Conservation (phyloP, 129 eudicot genomes). For the Deinandra increscens region DNA sequence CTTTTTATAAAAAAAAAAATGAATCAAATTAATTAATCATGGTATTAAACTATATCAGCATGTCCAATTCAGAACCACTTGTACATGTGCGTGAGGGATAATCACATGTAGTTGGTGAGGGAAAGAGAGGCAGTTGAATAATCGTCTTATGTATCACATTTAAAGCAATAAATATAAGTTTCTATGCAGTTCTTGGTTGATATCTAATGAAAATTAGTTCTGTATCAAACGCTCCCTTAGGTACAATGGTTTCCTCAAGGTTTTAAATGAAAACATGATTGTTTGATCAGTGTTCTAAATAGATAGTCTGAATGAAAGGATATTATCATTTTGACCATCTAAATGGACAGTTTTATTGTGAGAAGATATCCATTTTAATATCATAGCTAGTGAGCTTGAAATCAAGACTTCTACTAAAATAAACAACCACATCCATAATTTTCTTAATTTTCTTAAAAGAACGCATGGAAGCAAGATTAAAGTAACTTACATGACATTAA, state of each 20-base stretch:
- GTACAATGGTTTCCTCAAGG: background rate
- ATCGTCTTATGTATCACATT: no score
- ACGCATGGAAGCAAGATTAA: background rate
- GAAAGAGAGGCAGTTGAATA: no score
- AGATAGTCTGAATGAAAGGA: background rate
- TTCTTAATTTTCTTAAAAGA: background rate
- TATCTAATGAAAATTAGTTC: no score
- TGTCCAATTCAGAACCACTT: no score
- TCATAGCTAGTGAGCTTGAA: background rate
- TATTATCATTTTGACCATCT: background rate
- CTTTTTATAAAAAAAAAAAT: background rate
- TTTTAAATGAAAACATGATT: background rate
- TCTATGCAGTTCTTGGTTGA: no score
- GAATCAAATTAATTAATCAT: background rate
- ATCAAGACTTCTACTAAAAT: background rate
- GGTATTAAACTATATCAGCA: background rate
- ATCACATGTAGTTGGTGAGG: no score
- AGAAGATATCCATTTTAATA: conserved; percentile 1
- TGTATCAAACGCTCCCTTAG: no score
- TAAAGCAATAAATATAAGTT: no score
- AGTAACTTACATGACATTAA: conserved; percentile 56
- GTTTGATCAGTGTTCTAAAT: background rate
- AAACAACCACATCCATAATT: background rate
- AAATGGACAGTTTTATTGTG: background rate
- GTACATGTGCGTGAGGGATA: no score